phyloP scores from a whole-genome alignment of 1,139 yeast species.

The Candida tropicalis region DNA sequence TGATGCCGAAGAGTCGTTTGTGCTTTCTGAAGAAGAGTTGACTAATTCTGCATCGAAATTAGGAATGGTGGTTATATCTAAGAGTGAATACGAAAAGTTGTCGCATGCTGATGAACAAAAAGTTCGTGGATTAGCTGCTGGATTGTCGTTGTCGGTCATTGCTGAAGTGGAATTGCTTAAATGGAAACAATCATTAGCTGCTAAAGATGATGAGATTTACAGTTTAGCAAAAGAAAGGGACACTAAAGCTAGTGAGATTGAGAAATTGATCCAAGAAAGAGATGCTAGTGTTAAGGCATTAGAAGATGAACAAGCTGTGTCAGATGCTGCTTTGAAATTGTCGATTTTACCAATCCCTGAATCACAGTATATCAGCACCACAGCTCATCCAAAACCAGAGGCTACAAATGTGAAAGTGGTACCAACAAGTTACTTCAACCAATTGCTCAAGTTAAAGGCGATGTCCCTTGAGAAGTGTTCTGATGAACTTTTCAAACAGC shows the following conservation, averaged over 20 bases:
- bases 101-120: conserved; percentile 18
- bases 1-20: conserved; percentile 41
- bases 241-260: conserved; percentile 21
- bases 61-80: conserved; percentile 41
- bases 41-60: conserved; percentile 39
- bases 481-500: conserved; percentile 46
- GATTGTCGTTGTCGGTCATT: conserved; percentile 19
- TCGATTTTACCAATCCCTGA: conserved; percentile 59
- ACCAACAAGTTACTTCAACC: conserved; percentile 65
- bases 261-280: conserved; percentile 29
- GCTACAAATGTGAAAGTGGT: conserved; percentile 60
- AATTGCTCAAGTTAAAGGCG: conserved; percentile 48
- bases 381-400: conserved; percentile 57
- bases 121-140: conserved; percentile 20
- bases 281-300: conserved; percentile 19
- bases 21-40: conserved; percentile 40
- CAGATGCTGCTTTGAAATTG: conserved; percentile 39
- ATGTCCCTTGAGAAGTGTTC: conserved; percentile 47
- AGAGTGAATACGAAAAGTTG: conserved; percentile 23
- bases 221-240: conserved; percentile 23
- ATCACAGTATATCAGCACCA: conserved; percentile 59
- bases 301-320: conserved; percentile 26
- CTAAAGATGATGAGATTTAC: conserved; percentile 34
- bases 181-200: conserved; percentile 35
- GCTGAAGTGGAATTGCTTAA: conserved; percentile 31